Evolutionary conservation across 495 filamentous ascomycete genomes (phyloP).

Genomic region (Podospora conica): DNA sequence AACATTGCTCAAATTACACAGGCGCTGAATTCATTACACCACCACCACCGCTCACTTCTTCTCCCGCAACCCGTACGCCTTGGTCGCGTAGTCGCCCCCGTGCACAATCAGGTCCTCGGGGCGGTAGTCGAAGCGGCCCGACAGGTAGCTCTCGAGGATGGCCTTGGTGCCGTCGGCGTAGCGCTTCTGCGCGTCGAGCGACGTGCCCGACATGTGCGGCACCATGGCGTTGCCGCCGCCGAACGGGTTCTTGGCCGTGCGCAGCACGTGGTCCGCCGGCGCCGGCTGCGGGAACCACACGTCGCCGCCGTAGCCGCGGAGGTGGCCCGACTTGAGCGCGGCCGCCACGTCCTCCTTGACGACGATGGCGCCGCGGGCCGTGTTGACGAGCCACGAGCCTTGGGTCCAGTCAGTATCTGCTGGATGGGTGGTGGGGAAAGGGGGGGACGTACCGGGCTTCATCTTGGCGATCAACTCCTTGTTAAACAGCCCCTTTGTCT

Average conservation of each 20-base stretch:
- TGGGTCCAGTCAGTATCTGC: slow-evolving; percentile 11
- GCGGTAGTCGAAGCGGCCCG: slow-evolving; percentile 77
- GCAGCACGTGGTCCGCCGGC: slow-evolving; percentile 88
- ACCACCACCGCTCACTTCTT: slow-evolving; percentile 24
- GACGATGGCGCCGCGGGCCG: slow-evolving; percentile 95
- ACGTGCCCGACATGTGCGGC: slow-evolving; percentile 96
- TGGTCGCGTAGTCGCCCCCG: slow-evolving; percentile 90
- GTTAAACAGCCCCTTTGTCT: slow-evolving; percentile 93
- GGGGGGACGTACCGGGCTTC: slow-evolving; percentile 69
- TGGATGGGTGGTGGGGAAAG: not conserved
- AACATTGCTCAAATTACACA: not conserved
- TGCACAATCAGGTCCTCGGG: slow-evolving; percentile 89
- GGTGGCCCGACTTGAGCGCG: slow-evolving; percentile 85
- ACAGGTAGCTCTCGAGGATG: slow-evolving; percentile 88
- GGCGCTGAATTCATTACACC: not conserved
- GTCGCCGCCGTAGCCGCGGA: slow-evolving; percentile 94
- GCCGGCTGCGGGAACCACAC: slow-evolving; percentile 83
- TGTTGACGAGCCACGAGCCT: slow-evolving; percentile 96
- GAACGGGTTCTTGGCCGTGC: slow-evolving; percentile 88
- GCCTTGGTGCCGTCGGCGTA: slow-evolving; percentile 85
- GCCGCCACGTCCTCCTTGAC: slow-evolving; percentile 99
- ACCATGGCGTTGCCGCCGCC: slow-evolving; percentile 98
- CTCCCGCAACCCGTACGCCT: slow-evolving; percentile 81
- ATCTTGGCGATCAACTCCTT: slow-evolving; percentile 99
- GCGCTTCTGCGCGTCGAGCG: slow-evolving; percentile 92